Evolutionary conservation across 805 yeast species (phyloP).

Genomic region (Pichia sporocuriosa): DNA sequence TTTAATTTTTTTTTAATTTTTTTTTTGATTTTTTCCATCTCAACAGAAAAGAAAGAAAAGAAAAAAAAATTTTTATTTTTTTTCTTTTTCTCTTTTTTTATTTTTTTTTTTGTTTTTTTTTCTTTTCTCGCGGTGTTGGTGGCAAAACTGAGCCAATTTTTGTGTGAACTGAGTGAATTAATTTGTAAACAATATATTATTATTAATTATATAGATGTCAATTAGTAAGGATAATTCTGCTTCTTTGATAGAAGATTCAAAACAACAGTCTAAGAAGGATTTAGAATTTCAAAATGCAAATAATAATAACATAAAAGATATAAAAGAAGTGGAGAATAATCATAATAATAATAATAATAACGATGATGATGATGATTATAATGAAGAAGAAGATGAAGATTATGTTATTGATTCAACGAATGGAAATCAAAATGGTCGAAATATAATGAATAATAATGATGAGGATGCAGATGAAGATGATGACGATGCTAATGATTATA

Average conservation of each 20-base stretch:
- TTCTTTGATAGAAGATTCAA: too few relatives aligned
- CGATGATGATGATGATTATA: slow-evolving; percentile 35
- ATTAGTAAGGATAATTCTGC: too few relatives aligned
- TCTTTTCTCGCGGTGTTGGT: neutral
- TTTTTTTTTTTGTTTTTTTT: neutral
- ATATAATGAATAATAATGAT: slow-evolving; percentile 23
- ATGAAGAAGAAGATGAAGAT: slow-evolving; percentile 55
- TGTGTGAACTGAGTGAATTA: too few relatives aligned
- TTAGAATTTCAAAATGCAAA: too few relatives aligned
- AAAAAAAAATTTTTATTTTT: too few relatives aligned
- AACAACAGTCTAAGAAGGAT: too few relatives aligned
- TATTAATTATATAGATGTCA: too few relatives aligned
- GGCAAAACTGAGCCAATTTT: too few relatives aligned
- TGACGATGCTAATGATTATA: slow-evolving; percentile 23
- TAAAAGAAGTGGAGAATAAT: neutral
- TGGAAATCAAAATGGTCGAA: slow-evolving; percentile 3
- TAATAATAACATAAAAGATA: neutral
- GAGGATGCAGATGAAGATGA: slow-evolving; percentile 32
- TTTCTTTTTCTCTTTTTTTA: neutral
- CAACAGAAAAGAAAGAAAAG: too few relatives aligned
- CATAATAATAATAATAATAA: neutral
- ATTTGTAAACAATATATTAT: too few relatives aligned
- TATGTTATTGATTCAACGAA: slow-evolving; percentile 28
- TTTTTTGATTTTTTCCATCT: too few relatives aligned
- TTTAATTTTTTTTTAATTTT: too few relatives aligned